Conservation (phyloP, 1,284 basidiomycete species). For the Farysia itapuensis region DNA sequence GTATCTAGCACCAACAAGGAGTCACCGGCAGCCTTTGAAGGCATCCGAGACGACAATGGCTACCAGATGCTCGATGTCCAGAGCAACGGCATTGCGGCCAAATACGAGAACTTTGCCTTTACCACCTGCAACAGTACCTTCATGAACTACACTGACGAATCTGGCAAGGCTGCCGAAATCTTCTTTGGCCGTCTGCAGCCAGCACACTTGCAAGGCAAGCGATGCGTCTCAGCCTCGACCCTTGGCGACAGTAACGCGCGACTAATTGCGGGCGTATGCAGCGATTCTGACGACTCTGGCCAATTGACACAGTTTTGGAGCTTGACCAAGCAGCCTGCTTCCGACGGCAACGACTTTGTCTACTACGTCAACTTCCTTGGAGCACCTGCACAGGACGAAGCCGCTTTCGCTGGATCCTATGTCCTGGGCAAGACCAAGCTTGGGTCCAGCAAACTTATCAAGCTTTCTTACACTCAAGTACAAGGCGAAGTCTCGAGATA, state of each 20-base stretch:
- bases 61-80: slow-evolving; percentile 33
- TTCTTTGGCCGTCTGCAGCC: slow-evolving; percentile 34
- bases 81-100: slow-evolving; percentile 14
- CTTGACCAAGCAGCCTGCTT: slow-evolving; percentile 29
- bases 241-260: slow-evolving; percentile 8
- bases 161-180: slow-evolving; percentile 31
- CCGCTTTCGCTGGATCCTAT: slow-evolving; percentile 26
- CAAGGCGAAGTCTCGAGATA: slow-evolving; percentile 14
- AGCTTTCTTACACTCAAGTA: slow-evolving; percentile 9
- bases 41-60: slow-evolving; percentile 24
- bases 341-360: slow-evolving; percentile 4
- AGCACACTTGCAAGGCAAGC: slow-evolving; percentile 21
- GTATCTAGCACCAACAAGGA: slow-evolving; percentile 13
- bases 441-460: slow-evolving; percentile 23
- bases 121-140: slow-evolving; percentile 25
- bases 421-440: slow-evolving; percentile 5
- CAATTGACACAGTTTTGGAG: slow-evolving; percentile 40
- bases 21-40: slow-evolving; percentile 27
- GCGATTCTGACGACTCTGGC: slow-evolving; percentile 28
- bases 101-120: slow-evolving; percentile 30
- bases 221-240: slow-evolving; percentile 28
- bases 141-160: slow-evolving; percentile 25
- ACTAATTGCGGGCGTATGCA: slow-evolving; percentile 27
- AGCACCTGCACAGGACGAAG: slow-evolving; percentile 9
- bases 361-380: slow-evolving; percentile 41